These are phyloP conservation scores for Neurospora terricola DNA, from an alignment of 495 filamentous ascomycete species.

Conservation along the genomic window DNA sequence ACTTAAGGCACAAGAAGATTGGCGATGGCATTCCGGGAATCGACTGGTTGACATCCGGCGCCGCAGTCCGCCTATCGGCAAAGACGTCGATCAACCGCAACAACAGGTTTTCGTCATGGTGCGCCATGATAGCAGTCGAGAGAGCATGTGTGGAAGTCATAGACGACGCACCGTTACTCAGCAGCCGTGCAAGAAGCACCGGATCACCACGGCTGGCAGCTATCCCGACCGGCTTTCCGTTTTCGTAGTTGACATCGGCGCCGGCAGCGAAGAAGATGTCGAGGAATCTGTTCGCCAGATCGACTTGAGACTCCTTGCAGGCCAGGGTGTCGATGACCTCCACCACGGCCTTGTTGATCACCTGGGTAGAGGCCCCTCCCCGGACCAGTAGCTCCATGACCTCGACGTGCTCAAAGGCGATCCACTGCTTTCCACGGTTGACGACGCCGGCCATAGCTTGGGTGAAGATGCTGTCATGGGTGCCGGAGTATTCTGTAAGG, in stretches of 20 bases:
- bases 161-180: constrained; percentile 22
- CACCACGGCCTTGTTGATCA: constrained; percentile 26
- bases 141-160: constrained; percentile 27
- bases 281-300: constrained; percentile 23
- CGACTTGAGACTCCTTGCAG: constrained; percentile 12
- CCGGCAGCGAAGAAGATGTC: constrained; percentile 25
- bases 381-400: constrained; percentile 27
- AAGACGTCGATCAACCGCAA: constrained; percentile 12
- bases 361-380: constrained; percentile 24
- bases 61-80: constrained; percentile 1
- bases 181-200: constrained; percentile 22
- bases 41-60: constrained; percentile 10
- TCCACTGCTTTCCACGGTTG: constrained; percentile 18
- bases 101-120: constrained; percentile 7
- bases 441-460: constrained; percentile 14
- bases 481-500: constrained; percentile 9
- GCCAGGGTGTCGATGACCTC: constrained; percentile 26
- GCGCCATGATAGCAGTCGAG: constrained; percentile 19
- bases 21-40: constrained; percentile 17
- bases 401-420: constrained; percentile 23
- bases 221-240: constrained; percentile 29
- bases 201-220: constrained; percentile 28
- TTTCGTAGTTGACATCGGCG: constrained; percentile 32
- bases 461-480: constrained; percentile 8
- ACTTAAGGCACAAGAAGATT: constrained; percentile 17